These are phyloP conservation scores for Salix caprea DNA, from an alignment of 345 rosid genomes.

Conservation along the genomic window DNA sequence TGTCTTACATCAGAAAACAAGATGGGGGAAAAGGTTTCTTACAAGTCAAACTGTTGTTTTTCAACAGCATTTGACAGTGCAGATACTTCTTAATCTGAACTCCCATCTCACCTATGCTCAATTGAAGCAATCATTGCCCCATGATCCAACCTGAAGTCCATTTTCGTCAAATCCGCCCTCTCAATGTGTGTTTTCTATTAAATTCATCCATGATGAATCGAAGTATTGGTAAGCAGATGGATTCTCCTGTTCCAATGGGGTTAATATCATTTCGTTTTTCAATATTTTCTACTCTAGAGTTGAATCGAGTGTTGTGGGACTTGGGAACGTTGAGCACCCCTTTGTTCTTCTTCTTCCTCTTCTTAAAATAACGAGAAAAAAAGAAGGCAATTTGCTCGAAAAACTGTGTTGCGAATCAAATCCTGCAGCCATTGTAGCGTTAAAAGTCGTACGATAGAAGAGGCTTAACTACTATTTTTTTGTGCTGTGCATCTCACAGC, in stretches of 20 bases:
- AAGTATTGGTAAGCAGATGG: too few relatives aligned
- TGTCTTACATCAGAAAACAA: not conserved
- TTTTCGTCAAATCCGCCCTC: too few relatives aligned
- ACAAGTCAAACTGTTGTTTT: not conserved
- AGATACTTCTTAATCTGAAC: not conserved
- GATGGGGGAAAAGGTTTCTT: not conserved
- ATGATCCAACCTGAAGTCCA: not conserved
- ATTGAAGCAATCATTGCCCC: not conserved
- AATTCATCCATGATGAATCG: not conserved
- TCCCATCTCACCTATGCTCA: not conserved
- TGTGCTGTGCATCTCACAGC: not conserved
- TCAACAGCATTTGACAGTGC: not conserved
- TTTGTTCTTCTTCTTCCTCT: too few relatives aligned
- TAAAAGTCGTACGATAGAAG: not conserved
- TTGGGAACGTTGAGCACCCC: too few relatives aligned
- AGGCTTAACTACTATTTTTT: not conserved
- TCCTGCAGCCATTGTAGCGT: not conserved
- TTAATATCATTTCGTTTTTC: not conserved
- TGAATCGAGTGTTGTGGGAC: not conserved
- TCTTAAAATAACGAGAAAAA: too few relatives aligned
- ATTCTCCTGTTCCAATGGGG: too few relatives aligned
- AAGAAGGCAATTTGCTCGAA: too few relatives aligned
- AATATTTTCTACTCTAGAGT: not conserved
- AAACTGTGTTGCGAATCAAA: too few relatives aligned
- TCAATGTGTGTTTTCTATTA: not conserved